phyloP scores from a whole-genome alignment of 1,139 yeast species.

The Wickerhamomyces sp. region DNA sequence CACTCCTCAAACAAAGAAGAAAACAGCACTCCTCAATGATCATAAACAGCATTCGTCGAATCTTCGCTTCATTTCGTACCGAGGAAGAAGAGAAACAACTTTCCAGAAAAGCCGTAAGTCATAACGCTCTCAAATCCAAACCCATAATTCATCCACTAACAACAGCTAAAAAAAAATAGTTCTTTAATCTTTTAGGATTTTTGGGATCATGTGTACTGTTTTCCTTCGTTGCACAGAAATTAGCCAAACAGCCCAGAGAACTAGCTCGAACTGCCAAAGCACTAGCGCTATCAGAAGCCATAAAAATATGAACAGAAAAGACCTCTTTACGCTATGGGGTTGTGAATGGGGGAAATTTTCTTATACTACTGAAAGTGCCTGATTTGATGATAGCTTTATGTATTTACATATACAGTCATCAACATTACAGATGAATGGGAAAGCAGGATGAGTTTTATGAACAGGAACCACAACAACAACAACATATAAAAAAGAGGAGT shows the following conservation, averaged over 20 bases:
- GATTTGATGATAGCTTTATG: too few species aligned
- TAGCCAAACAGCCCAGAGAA: constrained; percentile 30
- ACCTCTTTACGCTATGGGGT: too few species aligned
- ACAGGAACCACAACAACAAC: too few species aligned
- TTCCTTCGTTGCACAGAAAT: constrained; percentile 71
- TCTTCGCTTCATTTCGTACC: constrained; percentile 77
- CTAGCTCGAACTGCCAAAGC: constrained; percentile 19
- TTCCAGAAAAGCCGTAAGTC: constrained; percentile 62
- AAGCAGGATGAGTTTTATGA: too few species aligned
- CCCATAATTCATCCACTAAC: too few species aligned
- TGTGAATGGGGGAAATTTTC: too few species aligned
- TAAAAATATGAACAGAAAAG: constrained; percentile 6
- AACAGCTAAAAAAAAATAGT: too few species aligned
- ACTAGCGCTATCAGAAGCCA: constrained; percentile 16
- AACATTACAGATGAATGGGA: too few species aligned
- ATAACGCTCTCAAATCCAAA: neutral
- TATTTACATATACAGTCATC: too few species aligned
- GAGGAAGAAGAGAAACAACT: constrained; percentile 79
- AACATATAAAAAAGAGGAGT: too few species aligned
- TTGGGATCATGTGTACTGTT: constrained; percentile 76
- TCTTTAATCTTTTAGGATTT: constrained; percentile 76
- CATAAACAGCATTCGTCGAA: constrained; percentile 64
- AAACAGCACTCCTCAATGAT: constrained; percentile 32
- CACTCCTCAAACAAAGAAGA: too few species aligned
- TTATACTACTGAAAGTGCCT: too few species aligned